Base-by-base conservation (phyloP, 257 asterid genomes). In the Echites panduratus region DNA sequence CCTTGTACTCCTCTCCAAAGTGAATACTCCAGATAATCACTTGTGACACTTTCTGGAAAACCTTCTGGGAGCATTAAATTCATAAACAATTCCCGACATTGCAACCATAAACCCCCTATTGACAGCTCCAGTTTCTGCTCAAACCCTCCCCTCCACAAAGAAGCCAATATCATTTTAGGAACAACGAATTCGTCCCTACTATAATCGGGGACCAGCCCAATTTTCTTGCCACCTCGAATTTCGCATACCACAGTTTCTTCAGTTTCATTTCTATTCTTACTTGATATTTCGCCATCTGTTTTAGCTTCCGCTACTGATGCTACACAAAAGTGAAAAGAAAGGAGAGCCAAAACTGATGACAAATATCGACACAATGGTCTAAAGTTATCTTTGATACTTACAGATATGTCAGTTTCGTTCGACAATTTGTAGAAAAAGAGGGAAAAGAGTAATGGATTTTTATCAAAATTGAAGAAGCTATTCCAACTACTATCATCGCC, bases 1-100 rank as follows among this genome's bases (percentile, higher is more conserved):
- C 98, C 98, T 85, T 94, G 98, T 76, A 91, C 96, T 65, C 93
- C 97, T 92, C 98, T 88, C 99, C 99, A 94, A 66, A 94, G 87
- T 9, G 98, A 92, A 80, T 94, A 94, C 82, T 91, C 99, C 77
- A 91, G 84, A 77, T 94, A 94, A 82, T 94, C 99, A 71, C 89
- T 86, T 4, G 96, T 94, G 4, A 94, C 99, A 80, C 98, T 94
- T 73, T 85, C 90, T 10, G 99, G 98, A 67, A 77, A 94, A 56
- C 98, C 99, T 82, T 91, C 95, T 1, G 99, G 98, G 24, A 94
- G 85, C 92, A 91, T 73, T 86, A 94, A 79, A 61, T 72, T 50
- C 75, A 68, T 66, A 47, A 78, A 79, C 41, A 91, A 6, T 12
- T 90, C 96, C 79, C 82, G 83, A 72, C 95, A 88, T 85, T 91